A percentile compares a stretch with the other conserved stretches of the same genome.
phyloP scores from a whole-genome alignment of 768 basidiomycete genomes.

The Calocera viscosa region DNA sequence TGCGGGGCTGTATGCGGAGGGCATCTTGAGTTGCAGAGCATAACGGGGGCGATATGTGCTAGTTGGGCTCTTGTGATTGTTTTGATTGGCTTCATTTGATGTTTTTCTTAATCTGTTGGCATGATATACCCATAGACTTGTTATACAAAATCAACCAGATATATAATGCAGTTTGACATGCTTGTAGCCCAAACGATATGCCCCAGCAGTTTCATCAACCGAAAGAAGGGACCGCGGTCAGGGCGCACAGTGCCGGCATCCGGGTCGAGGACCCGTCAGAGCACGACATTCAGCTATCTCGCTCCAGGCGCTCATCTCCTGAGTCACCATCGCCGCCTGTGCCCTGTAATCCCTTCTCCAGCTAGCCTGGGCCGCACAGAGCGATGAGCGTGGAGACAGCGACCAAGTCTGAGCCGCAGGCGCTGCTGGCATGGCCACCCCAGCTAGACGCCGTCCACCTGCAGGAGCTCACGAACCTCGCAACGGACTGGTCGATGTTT shows the following conservation, averaged over 20 bases:
- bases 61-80: not conserved
- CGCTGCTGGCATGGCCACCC: constrained; percentile 54
- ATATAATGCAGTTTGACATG: no score
- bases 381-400: constrained; percentile 3
- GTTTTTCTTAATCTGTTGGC: no score
- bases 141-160: no score
- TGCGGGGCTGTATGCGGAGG: constrained; percentile 17
- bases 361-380: not conserved
- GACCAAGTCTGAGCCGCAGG: not conserved
- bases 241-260: no score
- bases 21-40: constrained; percentile 14
- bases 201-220: no score
- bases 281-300: not conserved
- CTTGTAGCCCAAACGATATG: no score
- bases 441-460: constrained; percentile 45
- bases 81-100: not conserved
- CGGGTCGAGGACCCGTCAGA: not conserved
- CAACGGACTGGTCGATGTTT: constrained; percentile 73
- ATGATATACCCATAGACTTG: no score
- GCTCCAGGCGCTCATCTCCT: not conserved
- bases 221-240: no score
- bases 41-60: not conserved
- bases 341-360: not conserved
- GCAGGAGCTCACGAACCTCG: constrained; percentile 45
- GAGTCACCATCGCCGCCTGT: not conserved